Conservation (phyloP, 2,329 filamentous ascomycete species). For the Lecanicillium sp. region DNA sequence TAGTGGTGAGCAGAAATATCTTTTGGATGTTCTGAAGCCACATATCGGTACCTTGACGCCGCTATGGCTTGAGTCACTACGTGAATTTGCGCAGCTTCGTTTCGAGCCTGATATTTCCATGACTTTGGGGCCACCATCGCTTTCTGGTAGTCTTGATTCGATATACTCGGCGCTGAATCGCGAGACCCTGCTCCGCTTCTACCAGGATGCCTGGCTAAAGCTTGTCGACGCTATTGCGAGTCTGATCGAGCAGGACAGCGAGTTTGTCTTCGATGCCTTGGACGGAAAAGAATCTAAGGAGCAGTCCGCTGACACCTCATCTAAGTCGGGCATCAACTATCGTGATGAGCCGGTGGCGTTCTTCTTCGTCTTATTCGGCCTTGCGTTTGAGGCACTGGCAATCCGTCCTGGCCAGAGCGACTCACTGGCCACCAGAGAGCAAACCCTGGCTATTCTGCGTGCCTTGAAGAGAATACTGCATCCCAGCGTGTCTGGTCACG, state of each 20-base stretch:
- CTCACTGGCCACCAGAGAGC: conserved; percentile 60
- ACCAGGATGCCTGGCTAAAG: conserved; percentile 95
- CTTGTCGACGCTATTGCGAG: conserved; percentile 96
- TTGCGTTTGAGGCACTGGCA: conserved; percentile 92
- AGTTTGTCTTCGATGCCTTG: conserved; percentile 93
- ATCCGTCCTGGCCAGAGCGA: conserved; percentile 53
- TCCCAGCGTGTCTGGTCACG: conserved; percentile 89
- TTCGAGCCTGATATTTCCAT: conserved; percentile 98
- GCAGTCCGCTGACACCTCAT: conserved; percentile 38
- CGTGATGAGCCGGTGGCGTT: conserved; percentile 96
- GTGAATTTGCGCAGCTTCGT: conserved; percentile 84
- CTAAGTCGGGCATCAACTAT: conserved; percentile 85
- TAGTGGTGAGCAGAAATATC: conserved; percentile 83
- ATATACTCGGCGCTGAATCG: conserved; percentile 93
- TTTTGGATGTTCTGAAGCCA: conserved; percentile 80
- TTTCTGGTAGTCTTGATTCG: conserved; percentile 81
- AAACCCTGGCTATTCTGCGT: conserved; percentile 80
- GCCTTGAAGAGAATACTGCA: conserved; percentile 92
- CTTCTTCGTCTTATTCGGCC: conserved; percentile 95
- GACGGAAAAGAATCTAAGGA: conserved; percentile 67
- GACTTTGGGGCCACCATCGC: conserved; percentile 70
- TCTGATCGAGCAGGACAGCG: conserved; percentile 93
- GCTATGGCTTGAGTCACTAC: conserved; percentile 84
- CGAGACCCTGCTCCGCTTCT: conserved; percentile 89
- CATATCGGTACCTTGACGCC: conserved; percentile 87